Evolutionary conservation across 148 eudicot genomes (phyloP).

Genomic region (Polygonum aviculare): DNA sequence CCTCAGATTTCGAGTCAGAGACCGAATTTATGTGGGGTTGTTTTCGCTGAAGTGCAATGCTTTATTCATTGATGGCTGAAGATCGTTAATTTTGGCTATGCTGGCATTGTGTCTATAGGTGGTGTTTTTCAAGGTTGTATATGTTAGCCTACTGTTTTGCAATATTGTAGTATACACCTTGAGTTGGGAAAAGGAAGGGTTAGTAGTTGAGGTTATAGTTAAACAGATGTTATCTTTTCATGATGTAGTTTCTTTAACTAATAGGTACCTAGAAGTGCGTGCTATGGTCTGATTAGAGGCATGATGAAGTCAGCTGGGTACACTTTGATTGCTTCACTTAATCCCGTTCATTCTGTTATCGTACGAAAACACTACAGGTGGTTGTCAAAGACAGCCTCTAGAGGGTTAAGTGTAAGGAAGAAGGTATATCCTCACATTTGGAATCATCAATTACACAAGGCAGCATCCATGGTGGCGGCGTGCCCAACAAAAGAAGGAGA

Average conservation of each 20-base stretch:
- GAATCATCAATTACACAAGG: constrained; percentile 20
- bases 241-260: constrained; percentile 34
- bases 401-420: constrained; percentile 26
- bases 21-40: neutral
- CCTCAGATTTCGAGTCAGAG: neutral
- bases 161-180: neutral
- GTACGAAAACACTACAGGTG: constrained; percentile 35
- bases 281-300: constrained; percentile 39
- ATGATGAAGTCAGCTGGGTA: constrained; percentile 73
- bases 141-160: neutral
- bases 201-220: neutral
- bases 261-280: constrained; percentile 44
- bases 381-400: constrained; percentile 16
- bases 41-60: neutral
- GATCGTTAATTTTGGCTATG: neutral
- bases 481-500: neutral
- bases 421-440: constrained; percentile 26
- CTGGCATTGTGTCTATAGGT: neutral
- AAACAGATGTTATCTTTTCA: neutral
- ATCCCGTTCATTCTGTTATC: constrained; percentile 47
- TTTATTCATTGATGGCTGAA: neutral
- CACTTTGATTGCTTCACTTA: constrained; percentile 54
- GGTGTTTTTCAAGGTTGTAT: neutral
- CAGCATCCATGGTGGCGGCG: constrained; percentile 48
- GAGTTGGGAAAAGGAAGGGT: neutral